phyloP scores from a whole-genome alignment of 2,329 filamentous ascomycete species.

The Hymenoscyphus repandus region DNA sequence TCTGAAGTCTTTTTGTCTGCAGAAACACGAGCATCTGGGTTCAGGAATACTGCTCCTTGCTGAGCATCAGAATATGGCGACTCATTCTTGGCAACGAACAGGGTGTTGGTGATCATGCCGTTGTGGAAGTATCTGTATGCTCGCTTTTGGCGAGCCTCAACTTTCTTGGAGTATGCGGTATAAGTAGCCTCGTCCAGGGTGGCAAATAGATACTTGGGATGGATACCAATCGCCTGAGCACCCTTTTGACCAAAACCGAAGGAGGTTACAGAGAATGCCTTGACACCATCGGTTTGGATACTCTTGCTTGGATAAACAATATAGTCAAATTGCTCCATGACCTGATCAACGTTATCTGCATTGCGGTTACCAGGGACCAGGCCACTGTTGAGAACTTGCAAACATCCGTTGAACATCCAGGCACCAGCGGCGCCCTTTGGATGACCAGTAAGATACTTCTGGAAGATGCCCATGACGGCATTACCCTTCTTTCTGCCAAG shows the following conservation, averaged over 20 bases:
- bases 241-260: conserved; percentile 99
- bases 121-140: conserved; percentile 99
- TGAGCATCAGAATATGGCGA: conserved; percentile 86
- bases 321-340: conserved; percentile 97
- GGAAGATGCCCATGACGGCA: conserved; percentile 93
- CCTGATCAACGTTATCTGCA: conserved; percentile 91
- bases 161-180: conserved; percentile 77
- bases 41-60: conserved; percentile 83
- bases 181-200: conserved; percentile 86
- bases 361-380: conserved; percentile 96
- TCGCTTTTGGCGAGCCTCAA: conserved; percentile 93
- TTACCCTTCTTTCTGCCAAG: conserved; percentile 96
- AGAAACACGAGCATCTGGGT: conserved; percentile 82
- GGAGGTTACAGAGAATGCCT: conserved; percentile 97
- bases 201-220: conserved; percentile 92
- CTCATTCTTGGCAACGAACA: conserved; percentile 93
- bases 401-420: conserved; percentile 98
- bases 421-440: conserved; percentile 98
- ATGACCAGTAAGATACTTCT: conserved; percentile 98
- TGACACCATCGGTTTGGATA: conserved; percentile 96
- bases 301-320: conserved; percentile 94
- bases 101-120: conserved; percentile 92
- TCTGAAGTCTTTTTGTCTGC: conserved; percentile 81
- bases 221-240: conserved; percentile 92
- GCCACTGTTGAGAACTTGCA: conserved; percentile 91